Conservation (phyloP, 306 rosid species). For the Erythrophleum fordii region DNA sequence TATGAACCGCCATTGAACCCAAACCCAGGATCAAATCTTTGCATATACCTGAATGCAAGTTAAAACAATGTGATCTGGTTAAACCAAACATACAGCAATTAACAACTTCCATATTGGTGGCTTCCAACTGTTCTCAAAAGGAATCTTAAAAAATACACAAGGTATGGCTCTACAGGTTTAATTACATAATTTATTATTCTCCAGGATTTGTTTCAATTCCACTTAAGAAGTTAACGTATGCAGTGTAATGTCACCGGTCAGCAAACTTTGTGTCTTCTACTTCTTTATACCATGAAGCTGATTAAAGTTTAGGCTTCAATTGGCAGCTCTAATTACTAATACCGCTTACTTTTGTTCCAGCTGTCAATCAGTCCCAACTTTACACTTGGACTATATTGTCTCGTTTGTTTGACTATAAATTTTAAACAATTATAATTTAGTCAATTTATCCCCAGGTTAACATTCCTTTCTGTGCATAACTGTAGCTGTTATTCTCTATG, state of each 20-base stretch:
- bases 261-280: not conserved
- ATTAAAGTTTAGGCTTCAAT: not conserved
- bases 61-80: conserved; percentile 4
- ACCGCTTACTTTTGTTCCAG: not conserved
- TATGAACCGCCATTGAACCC: conserved; percentile 94
- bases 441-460: not conserved
- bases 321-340: not conserved
- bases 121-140: not conserved
- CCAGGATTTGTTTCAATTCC: not conserved
- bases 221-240: too few species aligned
- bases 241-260: not conserved
- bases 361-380: not conserved
- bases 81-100: not conserved
- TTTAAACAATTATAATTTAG: not conserved
- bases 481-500: not conserved
- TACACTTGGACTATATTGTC: not conserved
- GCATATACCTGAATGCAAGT: conserved; percentile 76
- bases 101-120: not conserved
- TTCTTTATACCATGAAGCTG: not conserved
- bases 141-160: not conserved
- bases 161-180: not conserved
- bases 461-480: not conserved
- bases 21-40: conserved; percentile 97
- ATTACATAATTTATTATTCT: not conserved
- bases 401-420: not conserved